Evolutionary conservation across 176 grass and related monocot species (phyloP).

Genomic region (Cenchrus americanus): DNA sequence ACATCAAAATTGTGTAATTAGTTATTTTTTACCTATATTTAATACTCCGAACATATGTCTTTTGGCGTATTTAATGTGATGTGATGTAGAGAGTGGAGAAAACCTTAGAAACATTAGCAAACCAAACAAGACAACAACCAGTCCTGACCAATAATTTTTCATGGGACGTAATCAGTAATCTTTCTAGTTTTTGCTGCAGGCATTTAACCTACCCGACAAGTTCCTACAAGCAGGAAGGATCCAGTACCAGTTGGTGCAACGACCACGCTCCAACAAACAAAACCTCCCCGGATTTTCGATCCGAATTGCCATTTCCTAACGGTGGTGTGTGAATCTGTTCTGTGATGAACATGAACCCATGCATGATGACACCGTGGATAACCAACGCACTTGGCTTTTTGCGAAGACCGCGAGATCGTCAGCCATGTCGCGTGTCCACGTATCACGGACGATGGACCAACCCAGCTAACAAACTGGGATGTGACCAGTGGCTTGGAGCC

Average conservation of each 20-base stretch:
- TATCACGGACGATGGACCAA: slow-evolving; percentile 20
- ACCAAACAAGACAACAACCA: too few relatives aligned
- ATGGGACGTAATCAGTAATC: background rate
- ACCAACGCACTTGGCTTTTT: background rate
- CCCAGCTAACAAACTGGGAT: slow-evolving; percentile 32
- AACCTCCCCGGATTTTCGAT: background rate
- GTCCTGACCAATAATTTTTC: too few relatives aligned
- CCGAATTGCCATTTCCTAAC: background rate
- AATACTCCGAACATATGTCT: too few relatives aligned
- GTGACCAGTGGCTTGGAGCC: background rate
- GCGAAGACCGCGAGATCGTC: background rate
- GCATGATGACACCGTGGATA: background rate
- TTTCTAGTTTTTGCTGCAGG: background rate
- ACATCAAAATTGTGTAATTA: too few relatives aligned
- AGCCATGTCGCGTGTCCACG: background rate
- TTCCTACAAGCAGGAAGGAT: background rate
- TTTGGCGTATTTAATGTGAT: too few relatives aligned
- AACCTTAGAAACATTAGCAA: too few relatives aligned
- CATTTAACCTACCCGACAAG: background rate
- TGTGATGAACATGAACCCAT: background rate
- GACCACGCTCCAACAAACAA: background rate
- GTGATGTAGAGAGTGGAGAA: too few relatives aligned
- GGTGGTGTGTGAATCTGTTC: background rate
- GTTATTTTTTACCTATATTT: too few relatives aligned
- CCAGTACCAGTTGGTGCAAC: background rate